Percentiles rank a stretch among this genome's conserved stretches.
Evolutionary conservation across 1,139 yeast genomes (phyloP).

Genomic region (Candida sp.): DNA sequence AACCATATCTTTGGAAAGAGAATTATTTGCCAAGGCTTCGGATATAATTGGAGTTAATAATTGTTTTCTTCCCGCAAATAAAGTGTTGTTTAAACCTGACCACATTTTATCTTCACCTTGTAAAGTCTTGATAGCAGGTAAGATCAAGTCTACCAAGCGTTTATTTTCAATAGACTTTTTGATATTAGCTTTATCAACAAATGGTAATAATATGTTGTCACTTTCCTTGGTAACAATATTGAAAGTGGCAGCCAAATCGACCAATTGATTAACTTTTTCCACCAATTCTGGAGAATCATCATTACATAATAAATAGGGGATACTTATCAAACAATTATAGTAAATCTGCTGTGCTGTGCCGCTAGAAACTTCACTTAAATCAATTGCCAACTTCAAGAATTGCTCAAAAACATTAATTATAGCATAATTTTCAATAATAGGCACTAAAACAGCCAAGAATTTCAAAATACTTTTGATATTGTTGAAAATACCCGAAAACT

Average conservation of each 20-base stretch:
- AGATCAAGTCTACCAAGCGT: constrained; percentile 47
- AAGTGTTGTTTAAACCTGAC: constrained; percentile 18
- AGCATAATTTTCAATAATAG: constrained; percentile 54
- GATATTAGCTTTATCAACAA: constrained; percentile 33
- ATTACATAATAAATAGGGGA: constrained; percentile 66
- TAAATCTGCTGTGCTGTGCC: constrained; percentile 70
- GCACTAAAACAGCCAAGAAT: constrained; percentile 62
- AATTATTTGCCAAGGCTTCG: constrained; percentile 30
- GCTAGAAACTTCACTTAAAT: constrained; percentile 49
- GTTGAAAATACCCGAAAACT: constrained; percentile 67
- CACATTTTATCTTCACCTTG: constrained; percentile 24
- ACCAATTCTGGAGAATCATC: constrained; percentile 32
- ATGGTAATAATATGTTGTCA: constrained; percentile 28
- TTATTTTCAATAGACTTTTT: constrained; percentile 53
- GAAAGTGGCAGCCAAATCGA: constrained; percentile 43
- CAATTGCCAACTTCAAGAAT: constrained; percentile 55
- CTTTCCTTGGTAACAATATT: constrained; percentile 16
- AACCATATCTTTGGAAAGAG: constrained; percentile 37
- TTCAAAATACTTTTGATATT: constrained; percentile 68
- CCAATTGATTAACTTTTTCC: constrained; percentile 37
- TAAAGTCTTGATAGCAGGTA: constrained; percentile 48
- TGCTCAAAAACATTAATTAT: constrained; percentile 51
- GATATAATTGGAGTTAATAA: constrained; percentile 34
- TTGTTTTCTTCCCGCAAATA: constrained; percentile 32
- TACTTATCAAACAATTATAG: constrained; percentile 58